Conservation (phyloP, 129 eudicot species). For the Erigeron canadensis region DNA sequence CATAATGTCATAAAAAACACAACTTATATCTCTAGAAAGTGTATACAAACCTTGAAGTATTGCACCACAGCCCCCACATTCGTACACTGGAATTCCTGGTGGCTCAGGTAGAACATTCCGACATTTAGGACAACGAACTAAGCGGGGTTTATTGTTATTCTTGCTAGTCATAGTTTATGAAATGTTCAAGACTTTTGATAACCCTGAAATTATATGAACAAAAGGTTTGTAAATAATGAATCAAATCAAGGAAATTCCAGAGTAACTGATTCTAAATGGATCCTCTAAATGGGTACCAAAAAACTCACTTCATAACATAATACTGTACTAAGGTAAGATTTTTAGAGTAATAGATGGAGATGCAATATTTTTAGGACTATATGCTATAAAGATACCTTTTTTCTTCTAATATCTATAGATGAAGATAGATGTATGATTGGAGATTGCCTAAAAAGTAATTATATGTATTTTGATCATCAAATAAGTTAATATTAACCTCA, state of each 20-base stretch:
- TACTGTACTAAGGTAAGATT: no score
- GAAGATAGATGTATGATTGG: no score
- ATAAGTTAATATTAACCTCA: background rate
- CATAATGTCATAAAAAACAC: background rate
- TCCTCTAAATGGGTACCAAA: background rate
- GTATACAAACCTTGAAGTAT: conserved; percentile 54
- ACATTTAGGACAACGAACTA: conserved; percentile 69
- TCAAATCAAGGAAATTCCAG: conserved; percentile 19
- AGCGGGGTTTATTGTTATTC: conserved; percentile 38
- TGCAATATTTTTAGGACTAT: no score
- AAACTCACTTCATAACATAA: background rate
- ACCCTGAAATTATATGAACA: conserved; percentile 26
- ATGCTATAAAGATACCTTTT: no score
- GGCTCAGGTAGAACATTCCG: conserved; percentile 47
- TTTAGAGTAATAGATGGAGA: no score
- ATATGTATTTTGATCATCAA: background rate
- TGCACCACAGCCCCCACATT: conserved; percentile 65
- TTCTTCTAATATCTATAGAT: no score
- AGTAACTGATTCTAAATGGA: conserved; percentile 9
- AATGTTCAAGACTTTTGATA: background rate
- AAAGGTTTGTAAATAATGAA: conserved; percentile 14
- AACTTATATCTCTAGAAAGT: background rate
- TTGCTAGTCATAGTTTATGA: conserved; percentile 23
- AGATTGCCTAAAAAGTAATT: background rate
- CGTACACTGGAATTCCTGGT: conserved; percentile 45